phyloP scores from a whole-genome alignment of 2,329 filamentous ascomycete species.

The Talaromyces sp. region DNA sequence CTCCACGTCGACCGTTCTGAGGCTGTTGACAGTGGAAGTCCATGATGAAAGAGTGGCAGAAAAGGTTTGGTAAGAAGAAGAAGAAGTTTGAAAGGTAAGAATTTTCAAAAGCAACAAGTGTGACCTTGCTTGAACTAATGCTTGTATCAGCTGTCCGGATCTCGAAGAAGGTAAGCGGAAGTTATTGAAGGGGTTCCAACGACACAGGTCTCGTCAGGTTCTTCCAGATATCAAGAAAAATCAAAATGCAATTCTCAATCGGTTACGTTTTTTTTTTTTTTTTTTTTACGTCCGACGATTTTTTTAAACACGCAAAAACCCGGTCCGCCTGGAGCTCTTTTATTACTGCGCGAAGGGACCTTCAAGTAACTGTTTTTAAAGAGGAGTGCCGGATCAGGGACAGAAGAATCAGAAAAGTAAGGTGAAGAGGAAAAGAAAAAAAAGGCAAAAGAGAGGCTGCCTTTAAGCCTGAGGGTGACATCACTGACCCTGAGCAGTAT shows the following conservation, averaged over 20 bases:
- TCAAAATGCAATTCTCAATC: constrained; percentile 1
- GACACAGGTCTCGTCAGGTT: background rate
- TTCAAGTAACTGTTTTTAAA: background rate
- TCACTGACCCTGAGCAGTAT: background rate
- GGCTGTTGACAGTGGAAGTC: background rate
- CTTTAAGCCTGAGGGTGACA: constrained; percentile 1
- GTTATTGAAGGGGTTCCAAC: background rate
- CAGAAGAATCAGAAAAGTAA: background rate
- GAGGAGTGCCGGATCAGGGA: background rate
- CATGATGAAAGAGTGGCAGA: background rate
- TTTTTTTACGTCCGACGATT: background rate
- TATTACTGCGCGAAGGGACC: constrained; percentile 2
- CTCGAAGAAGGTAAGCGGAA: background rate
- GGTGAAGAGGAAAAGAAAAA: background rate
- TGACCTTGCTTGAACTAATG: background rate
- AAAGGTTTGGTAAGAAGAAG: background rate
- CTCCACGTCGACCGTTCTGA: background rate
- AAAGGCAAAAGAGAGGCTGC: background rate
- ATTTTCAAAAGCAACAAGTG: background rate
- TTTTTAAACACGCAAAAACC: constrained; percentile 12
- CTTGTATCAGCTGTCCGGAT: background rate
- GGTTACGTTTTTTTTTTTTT: constrained; percentile 10
- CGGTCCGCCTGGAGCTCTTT: constrained; percentile 13
- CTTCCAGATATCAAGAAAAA: constrained; percentile 11
- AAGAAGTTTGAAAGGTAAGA: background rate